Evolutionary conservation across 2,329 filamentous ascomycete genomes (phyloP), one percentile per base, ranked within the genome.

Genomic region (Arachnopeziza araneosa): DNA sequence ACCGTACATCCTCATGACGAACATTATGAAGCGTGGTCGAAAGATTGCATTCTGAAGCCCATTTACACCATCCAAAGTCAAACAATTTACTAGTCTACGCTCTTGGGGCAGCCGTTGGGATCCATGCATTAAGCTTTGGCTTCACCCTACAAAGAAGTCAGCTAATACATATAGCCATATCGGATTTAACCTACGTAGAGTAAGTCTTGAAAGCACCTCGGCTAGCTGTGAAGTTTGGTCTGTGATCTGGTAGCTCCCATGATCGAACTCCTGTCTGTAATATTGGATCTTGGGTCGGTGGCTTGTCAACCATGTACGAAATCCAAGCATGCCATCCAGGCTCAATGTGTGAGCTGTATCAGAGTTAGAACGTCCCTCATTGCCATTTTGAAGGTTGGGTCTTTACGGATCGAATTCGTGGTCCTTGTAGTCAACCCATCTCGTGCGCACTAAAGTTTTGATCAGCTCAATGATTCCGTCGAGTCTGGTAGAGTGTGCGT

Each of bases 241-340:
- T 79, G 71, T 93, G 74, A 23, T 88, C 82, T 59, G 81, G 80
- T 61, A 86, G 81, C 74, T 96, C 92, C 89, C 93, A 98, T 48
- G 80, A 75, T 64, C 91, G 84, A 53, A 85, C 75, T 67, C 85
- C 81, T 56, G 86, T 78, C 69, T 86, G 83, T 64, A 96, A 72
- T 64, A 95, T 75, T 56, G 86, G 79, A 74, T 99, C 95, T 71
- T 88, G 77, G 48, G 81, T 84, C 1, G 95, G 95, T 48, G 93
- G 86, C 76, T 90, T 89, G 76, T 98, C 92, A 70, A 96, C 87
- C 77, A 87, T 80, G 78, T 99, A 98, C 67, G 91, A 91, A 69
- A 99, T 92, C 95, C 95, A 99, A 30, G 90, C 91, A 78, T 98
- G 95, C 95, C 95, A 99, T 76, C 93, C 90, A 55, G 93, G 93